phyloP scores from a whole-genome alignment of 352 stramenopile genomes.

The Globisporangium echinulatum region DNA sequence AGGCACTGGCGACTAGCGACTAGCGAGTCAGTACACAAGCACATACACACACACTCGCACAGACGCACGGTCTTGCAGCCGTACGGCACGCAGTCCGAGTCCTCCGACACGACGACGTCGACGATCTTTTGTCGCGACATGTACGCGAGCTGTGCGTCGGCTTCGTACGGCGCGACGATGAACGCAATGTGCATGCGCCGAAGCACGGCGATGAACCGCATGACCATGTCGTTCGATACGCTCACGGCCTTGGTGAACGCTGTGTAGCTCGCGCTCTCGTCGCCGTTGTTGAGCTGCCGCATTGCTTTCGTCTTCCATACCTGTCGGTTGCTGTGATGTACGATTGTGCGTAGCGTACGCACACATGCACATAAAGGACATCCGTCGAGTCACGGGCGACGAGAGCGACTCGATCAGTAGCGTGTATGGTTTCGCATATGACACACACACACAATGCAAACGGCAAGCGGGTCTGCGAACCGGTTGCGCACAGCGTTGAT shows the following conservation, averaged over 20 bases:
- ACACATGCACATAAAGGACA: too few relatives aligned
- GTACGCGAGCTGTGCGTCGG: slow-evolving; percentile 96
- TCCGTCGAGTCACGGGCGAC: too few relatives aligned
- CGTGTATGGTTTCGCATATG: too few relatives aligned
- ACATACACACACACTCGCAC: background rate
- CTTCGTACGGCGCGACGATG: slow-evolving; percentile 96
- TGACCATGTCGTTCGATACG: slow-evolving; percentile 74
- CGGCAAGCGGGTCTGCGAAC: slow-evolving; percentile 12
- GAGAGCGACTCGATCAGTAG: too few relatives aligned
- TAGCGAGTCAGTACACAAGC: background rate
- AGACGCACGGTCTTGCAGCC: slow-evolving; percentile 66
- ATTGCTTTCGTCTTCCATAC: slow-evolving; percentile 40
- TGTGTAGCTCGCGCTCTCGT: slow-evolving; percentile 16
- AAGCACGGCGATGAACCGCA: slow-evolving; percentile 55
- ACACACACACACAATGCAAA: background rate
- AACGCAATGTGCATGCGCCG: slow-evolving; percentile 78
- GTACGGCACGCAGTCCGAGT: slow-evolving; percentile 95
- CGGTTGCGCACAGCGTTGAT: slow-evolving; percentile 44
- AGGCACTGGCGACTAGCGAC: background rate
- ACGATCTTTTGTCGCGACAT: slow-evolving; percentile 82
- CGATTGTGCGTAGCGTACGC: too few relatives aligned
- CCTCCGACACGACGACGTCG: slow-evolving; percentile 95
- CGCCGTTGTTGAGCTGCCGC: slow-evolving; percentile 17
- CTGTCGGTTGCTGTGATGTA: slow-evolving; percentile 20
- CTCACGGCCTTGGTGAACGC: slow-evolving; percentile 48